phyloP scores from a whole-genome alignment of 2,329 filamentous ascomycete species.

The Xylaria sp. region DNA sequence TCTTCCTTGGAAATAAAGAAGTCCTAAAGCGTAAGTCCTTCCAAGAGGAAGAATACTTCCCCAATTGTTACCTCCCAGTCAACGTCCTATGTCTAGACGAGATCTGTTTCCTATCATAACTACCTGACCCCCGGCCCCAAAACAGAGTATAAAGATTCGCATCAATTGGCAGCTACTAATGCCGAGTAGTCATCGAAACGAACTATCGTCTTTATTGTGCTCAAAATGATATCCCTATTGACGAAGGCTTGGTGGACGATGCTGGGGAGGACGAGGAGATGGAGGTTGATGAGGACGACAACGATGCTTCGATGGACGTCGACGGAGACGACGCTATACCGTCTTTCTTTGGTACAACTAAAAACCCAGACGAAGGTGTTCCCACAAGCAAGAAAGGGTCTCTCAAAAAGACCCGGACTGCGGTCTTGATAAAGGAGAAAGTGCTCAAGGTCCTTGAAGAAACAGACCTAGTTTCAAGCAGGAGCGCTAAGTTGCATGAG shows the following conservation, averaged over 20 bases:
- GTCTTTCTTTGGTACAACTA: constrained; percentile 81
- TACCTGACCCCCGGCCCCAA: not conserved
- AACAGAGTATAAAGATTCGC: not conserved
- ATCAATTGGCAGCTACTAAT: constrained; percentile 57
- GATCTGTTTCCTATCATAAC: constrained; percentile 67
- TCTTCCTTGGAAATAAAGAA: constrained; percentile 36
- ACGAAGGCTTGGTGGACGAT: constrained; percentile 69
- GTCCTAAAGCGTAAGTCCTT: constrained; percentile 34
- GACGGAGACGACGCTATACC: constrained; percentile 75
- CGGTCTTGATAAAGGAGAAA: constrained; percentile 85
- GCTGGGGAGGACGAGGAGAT: constrained; percentile 53
- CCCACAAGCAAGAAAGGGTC: constrained; percentile 72
- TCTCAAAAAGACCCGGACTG: constrained; percentile 77
- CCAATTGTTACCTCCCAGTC: too few relatives aligned
- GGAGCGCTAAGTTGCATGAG: constrained; percentile 88
- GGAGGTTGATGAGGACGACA: constrained; percentile 55
- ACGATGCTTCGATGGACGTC: constrained; percentile 54
- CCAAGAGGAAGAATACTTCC: not conserved
- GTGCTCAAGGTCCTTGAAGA: constrained; percentile 85
- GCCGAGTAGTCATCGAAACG: constrained; percentile 83
- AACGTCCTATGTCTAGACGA: not conserved
- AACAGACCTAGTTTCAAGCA: constrained; percentile 82
- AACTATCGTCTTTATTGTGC: constrained; percentile 94
- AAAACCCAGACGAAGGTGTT: constrained; percentile 52
- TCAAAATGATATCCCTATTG: constrained; percentile 81